phyloP scores from a whole-genome alignment of 2,329 filamentous ascomycete genomes.

The Ilyonectria mors-panacis region DNA sequence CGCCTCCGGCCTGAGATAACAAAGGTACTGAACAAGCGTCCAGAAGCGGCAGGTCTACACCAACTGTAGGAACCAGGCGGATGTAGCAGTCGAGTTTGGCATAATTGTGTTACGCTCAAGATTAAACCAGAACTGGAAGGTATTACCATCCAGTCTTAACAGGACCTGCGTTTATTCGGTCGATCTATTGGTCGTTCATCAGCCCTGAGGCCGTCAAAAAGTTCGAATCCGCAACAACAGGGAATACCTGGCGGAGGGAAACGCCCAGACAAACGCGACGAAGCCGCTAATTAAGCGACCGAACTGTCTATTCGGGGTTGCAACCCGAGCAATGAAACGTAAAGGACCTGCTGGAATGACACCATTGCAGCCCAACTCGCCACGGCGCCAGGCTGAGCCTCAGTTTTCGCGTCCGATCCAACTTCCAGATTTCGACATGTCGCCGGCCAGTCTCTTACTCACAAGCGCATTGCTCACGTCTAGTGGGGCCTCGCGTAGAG shows the following conservation, averaged over 20 bases:
- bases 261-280: background rate
- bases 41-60: constrained; percentile 25
- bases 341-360: constrained; percentile 5
- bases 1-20: constrained; percentile 2
- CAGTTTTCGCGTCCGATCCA: constrained; percentile 16
- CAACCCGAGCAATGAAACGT: constrained; percentile 9
- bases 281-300: constrained; percentile 13
- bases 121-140: background rate
- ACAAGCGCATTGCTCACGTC: background rate
- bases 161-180: background rate
- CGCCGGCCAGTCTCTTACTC: constrained; percentile 13
- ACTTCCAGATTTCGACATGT: constrained; percentile 26
- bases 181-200: background rate
- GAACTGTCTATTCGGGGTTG: constrained; percentile 7
- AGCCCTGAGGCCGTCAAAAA: background rate
- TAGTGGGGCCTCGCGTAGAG: constrained; percentile 14
- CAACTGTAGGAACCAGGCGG: background rate
- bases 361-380: constrained; percentile 15
- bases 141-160: too few species aligned
- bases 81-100: background rate
- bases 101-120: background rate
- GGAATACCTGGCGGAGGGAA: background rate
- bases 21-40: constrained; percentile 3
- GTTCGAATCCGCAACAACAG: background rate
- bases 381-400: constrained; percentile 4